These are phyloP conservation scores for Verticillium tricorpus DNA, from an alignment of 2,329 filamentous ascomycete species.

Conservation along the genomic window DNA sequence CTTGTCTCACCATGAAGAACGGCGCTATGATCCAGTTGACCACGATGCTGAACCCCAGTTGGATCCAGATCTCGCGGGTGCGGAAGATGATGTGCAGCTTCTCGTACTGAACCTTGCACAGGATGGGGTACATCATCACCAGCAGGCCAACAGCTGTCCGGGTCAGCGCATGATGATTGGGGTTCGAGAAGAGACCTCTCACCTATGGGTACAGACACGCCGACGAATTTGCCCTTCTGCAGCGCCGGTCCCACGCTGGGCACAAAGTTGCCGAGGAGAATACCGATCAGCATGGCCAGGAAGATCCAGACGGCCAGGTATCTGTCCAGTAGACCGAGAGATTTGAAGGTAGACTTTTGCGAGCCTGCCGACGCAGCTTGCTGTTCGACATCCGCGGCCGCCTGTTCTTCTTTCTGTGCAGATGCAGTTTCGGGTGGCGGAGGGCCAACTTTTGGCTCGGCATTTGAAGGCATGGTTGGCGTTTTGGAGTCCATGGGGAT, in stretches of 20 bases:
- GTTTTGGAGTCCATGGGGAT: neutral
- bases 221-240: slow-evolving; percentile 68
- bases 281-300: slow-evolving; percentile 71
- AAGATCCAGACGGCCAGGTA: slow-evolving; percentile 71
- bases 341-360: slow-evolving; percentile 41
- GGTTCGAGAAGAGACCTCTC: slow-evolving; percentile 6
- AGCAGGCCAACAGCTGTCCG: slow-evolving; percentile 67
- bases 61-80: slow-evolving; percentile 64
- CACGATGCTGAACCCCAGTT: slow-evolving; percentile 71
- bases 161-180: neutral
- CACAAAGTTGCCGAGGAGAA: slow-evolving; percentile 73
- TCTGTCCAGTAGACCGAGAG: slow-evolving; percentile 56
- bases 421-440: too few species aligned
- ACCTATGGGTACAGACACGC: slow-evolving; percentile 64
- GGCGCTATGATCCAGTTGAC: slow-evolving; percentile 83
- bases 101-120: slow-evolving; percentile 82
- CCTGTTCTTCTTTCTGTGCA: neutral
- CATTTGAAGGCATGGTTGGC: neutral
- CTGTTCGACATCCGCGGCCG: slow-evolving; percentile 8
- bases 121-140: slow-evolving; percentile 92
- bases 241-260: slow-evolving; percentile 55
- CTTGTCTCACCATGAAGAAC: slow-evolving; percentile 64
- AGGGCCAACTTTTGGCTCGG: neutral
- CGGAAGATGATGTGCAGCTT: slow-evolving; percentile 63
- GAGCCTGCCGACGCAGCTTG: neutral